phyloP scores from a whole-genome alignment of 164 flowering plant species.

The Protea cynaroides region DNA sequence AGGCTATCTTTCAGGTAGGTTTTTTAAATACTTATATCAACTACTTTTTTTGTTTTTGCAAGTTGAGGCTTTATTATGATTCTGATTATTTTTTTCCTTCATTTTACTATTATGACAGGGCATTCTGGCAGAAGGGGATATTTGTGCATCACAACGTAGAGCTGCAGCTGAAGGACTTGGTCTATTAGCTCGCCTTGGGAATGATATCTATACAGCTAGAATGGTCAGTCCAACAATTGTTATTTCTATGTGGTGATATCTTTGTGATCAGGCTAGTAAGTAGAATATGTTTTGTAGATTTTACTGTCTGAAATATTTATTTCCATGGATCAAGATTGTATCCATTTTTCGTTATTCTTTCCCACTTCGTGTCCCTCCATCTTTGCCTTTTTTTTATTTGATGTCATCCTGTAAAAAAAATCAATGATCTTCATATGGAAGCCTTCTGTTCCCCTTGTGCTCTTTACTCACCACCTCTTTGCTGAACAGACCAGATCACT shows the following conservation, averaged over 20 bases:
- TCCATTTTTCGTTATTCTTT: neutral
- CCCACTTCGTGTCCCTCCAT: too few species aligned
- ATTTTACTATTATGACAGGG: slow-evolving; percentile 34
- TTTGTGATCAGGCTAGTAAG: neutral
- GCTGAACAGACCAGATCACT: slow-evolving; percentile 53
- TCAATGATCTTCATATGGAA: neutral
- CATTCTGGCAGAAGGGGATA: slow-evolving; percentile 81
- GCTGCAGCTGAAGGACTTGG: slow-evolving; percentile 96
- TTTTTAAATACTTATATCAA: too few species aligned
- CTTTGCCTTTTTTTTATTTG: neutral
- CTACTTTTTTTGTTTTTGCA: neutral
- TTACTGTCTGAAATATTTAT: neutral
- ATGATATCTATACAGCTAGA: slow-evolving; percentile 82
- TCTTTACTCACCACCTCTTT: neutral
- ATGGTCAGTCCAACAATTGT: slow-evolving; percentile 49
- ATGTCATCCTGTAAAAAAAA: neutral
- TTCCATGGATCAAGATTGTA: neutral
- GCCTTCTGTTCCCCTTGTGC: neutral
- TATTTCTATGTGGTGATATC: neutral
- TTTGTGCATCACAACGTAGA: slow-evolving; percentile 83
- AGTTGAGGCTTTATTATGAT: neutral
- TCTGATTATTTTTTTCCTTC: neutral
- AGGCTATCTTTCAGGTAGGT: slow-evolving; percentile 75
- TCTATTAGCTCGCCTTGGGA: slow-evolving; percentile 85
- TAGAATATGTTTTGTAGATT: neutral